phyloP scores from a whole-genome alignment of 495 filamentous ascomycete species.

The Tricharina praecox region DNA sequence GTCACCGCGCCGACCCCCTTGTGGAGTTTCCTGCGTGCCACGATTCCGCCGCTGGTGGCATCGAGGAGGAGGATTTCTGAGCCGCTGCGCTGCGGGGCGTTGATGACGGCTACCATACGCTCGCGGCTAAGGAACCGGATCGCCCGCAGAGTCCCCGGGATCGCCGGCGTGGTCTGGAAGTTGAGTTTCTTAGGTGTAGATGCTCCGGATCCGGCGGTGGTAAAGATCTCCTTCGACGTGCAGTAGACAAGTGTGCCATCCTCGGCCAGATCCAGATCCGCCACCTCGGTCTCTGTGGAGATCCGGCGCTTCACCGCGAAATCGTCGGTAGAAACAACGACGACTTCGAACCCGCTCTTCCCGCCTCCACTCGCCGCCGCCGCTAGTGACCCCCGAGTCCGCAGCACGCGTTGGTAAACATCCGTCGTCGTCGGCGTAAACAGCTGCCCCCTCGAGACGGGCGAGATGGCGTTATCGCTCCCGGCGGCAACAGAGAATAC shows the following conservation, averaged over 20 bases:
- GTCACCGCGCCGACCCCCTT: conserved; percentile 37
- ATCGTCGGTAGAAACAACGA: conserved; percentile 54
- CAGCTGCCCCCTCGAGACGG: conserved; percentile 12
- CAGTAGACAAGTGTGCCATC: conserved; percentile 58
- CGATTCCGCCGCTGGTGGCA: conserved; percentile 28
- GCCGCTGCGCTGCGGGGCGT: conserved; percentile 39
- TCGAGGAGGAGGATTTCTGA: conserved; percentile 55
- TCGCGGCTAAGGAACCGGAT: conserved; percentile 48
- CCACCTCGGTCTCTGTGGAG: conserved; percentile 52
- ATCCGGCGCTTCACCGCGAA: conserved; percentile 52
- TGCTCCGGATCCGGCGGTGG: conserved; percentile 3
- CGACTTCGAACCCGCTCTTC: conserved; percentile 52
- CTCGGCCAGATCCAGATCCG: conserved; percentile 40
- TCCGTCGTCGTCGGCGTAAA: conserved; percentile 15
- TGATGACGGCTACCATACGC: conserved; percentile 35
- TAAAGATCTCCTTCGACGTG: conserved; percentile 53
- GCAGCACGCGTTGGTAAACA: conserved; percentile 31
- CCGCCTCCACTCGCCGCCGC: conserved; percentile 25
- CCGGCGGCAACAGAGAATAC: conserved; percentile 37
- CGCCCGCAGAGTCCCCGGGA: conserved; percentile 38
- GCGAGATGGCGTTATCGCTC: conserved; percentile 13
- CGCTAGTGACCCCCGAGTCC: conserved; percentile 42
- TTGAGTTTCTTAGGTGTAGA: conserved; percentile 11
- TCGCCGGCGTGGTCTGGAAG: conserved; percentile 26
- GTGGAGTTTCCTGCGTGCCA: conserved; percentile 39